phyloP scores from a whole-genome alignment of 176 grass and related monocot genomes.

The Hsuehochloa calcarea region DNA sequence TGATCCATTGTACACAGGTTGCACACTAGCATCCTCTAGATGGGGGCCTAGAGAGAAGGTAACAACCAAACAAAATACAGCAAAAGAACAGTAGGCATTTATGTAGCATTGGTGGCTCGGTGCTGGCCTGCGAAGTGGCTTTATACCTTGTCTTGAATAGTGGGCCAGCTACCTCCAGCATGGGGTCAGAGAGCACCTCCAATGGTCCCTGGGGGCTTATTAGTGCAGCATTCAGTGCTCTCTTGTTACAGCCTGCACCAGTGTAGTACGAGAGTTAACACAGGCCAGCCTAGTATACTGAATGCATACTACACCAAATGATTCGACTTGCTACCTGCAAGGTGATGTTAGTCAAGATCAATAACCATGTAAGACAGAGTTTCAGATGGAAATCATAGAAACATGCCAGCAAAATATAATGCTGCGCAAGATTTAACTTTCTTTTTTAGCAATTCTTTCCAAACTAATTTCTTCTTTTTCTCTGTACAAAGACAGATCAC shows the following conservation, averaged over 20 bases:
- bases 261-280: constrained; percentile 43
- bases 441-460: background rate
- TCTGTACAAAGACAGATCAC: constrained; percentile 10
- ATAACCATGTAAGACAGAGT: constrained; percentile 7
- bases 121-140: constrained; percentile 49
- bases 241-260: constrained; percentile 52
- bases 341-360: background rate
- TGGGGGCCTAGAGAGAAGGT: constrained; percentile 18
- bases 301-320: constrained; percentile 35
- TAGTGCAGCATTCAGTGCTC: constrained; percentile 47
- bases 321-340: constrained; percentile 1
- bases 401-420: constrained; percentile 3
- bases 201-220: constrained; percentile 50
- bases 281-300: constrained; percentile 38
- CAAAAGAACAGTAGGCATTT: constrained; percentile 49
- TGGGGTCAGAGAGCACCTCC: constrained; percentile 44
- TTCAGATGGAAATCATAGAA: constrained; percentile 26
- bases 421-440: background rate
- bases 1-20: constrained; percentile 34
- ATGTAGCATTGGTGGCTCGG: constrained; percentile 52
- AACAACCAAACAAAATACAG: constrained; percentile 48
- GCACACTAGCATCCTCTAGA: constrained; percentile 33
- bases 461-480: constrained; percentile 15
- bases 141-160: constrained; percentile 68
- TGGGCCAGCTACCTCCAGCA: constrained; percentile 43